A percentile compares a stretch with the other conserved stretches of the same genome.
phyloP scores from a whole-genome alignment of 164 flowering plant species.

The Berberis thunbergii region DNA sequence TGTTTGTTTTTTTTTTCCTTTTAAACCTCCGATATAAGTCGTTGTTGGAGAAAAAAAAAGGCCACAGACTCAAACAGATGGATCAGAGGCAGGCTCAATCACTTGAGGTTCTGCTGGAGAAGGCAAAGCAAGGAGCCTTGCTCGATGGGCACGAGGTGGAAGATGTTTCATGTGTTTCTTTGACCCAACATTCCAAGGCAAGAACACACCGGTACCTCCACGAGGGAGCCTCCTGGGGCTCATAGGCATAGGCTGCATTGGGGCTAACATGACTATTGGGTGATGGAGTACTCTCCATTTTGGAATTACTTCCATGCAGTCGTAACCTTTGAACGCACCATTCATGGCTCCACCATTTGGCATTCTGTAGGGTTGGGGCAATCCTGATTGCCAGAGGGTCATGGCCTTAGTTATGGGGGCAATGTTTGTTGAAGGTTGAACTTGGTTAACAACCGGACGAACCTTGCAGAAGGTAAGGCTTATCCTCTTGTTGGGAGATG shows the following conservation, averaged over 20 bases:
- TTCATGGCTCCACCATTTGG: slow-evolving; percentile 23
- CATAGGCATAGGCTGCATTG: slow-evolving; percentile 43
- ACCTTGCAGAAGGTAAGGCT: slow-evolving; percentile 78
- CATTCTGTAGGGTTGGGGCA: slow-evolving; percentile 26
- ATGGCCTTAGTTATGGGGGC: slow-evolving; percentile 38
- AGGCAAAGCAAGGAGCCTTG: slow-evolving; percentile 46
- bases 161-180: slow-evolving; percentile 59
- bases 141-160: slow-evolving; percentile 74
- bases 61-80: slow-evolving; percentile 15
- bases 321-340: slow-evolving; percentile 24
- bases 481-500: slow-evolving; percentile 58
- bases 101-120: slow-evolving; percentile 29
- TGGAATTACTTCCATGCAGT: slow-evolving; percentile 40
- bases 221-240: slow-evolving; percentile 33
- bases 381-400: slow-evolving; percentile 60
- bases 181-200: slow-evolving; percentile 61
- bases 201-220: slow-evolving; percentile 87
- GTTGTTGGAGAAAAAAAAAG: neutral
- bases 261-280: slow-evolving; percentile 62
- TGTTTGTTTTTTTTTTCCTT: too few species aligned
- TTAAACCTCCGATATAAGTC: neutral
- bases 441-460: slow-evolving; percentile 33
- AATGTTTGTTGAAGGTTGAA: slow-evolving; percentile 17
- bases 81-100: slow-evolving; percentile 26
- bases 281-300: slow-evolving; percentile 56